Base-by-base conservation (phyloP, 176 grass and related monocot genomes). In the Paspalum notatum region DNA sequence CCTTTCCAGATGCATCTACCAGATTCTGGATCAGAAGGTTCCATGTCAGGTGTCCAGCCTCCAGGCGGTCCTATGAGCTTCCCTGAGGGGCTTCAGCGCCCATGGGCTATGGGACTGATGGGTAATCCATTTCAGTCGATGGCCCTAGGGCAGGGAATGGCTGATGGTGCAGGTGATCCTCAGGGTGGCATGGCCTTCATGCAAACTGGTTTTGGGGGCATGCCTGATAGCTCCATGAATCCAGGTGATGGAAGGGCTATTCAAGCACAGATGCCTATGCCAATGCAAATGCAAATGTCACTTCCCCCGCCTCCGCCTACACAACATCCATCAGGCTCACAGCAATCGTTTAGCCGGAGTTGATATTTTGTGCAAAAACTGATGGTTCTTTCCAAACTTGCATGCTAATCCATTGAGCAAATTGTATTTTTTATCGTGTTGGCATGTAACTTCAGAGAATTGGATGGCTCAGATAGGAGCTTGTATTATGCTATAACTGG, bases 241-340 rank as follows among this genome's bases (percentile, higher is more conserved):
- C 55, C 66, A 79, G 77, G 89, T 9, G 81, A 94, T 65, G 82
- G 84, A 64, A 94, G 87, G 38, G 85, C 76, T 82, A 78, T 89
- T 85, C 67, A 79, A 76, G 80, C 86, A 62, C 88, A 87, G 75
- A 52, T 90, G 15, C 90, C 83, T 68, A 85, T 86, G 83, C 59
- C 48, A 40, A 90, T 95, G 78, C 90, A 90, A 66, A 87, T 95
- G 84, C 90, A 81, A n/a, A 90, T 90, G 83, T 53, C 84, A 66
- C 75, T 87, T 8, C 87, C 87, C 62, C 87, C 87, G 42, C 91
- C 87, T 66, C 90, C 85, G 20, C 89, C 77, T 56, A 44, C 76
- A 37, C 88, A 88, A 24, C 90, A 85, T 5, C 75, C 90, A n/a
- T 78, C 87, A 52, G 81, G 79, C 4, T 61, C 73, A 71, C 93